Conservation (phyloP, 1,139 yeast genomes). For the Pichia sp. region DNA sequence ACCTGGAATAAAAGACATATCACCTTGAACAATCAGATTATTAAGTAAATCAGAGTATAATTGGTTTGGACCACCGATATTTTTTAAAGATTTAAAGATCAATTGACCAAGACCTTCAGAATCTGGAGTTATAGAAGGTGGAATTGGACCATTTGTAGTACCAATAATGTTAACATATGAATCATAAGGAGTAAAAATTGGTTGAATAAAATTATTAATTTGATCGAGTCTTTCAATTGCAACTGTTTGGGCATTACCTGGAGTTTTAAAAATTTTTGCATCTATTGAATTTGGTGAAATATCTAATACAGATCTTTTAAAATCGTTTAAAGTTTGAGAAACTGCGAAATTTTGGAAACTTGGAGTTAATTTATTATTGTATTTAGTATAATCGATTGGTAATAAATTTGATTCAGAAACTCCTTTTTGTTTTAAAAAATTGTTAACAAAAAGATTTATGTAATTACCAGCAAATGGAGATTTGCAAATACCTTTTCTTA, state of each 20-base stretch:
- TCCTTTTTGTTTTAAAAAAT: constrained; percentile 30
- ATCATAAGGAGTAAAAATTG: constrained; percentile 48
- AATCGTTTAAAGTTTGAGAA: constrained; percentile 41
- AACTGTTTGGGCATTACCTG: constrained; percentile 38
- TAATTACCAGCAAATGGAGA: constrained; percentile 68
- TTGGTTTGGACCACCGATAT: constrained; percentile 35
- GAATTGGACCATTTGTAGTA: constrained; percentile 20
- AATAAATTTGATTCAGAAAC: constrained; percentile 28
- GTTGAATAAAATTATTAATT: constrained; percentile 40
- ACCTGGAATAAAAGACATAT: constrained; percentile 54
- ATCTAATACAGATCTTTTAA: constrained; percentile 39
- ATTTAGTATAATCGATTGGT: constrained; percentile 28
- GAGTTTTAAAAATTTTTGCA: constrained; percentile 42
- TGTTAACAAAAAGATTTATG: constrained; percentile 47
- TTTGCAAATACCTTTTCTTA: constrained; percentile 53
- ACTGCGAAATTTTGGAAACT: constrained; percentile 46
- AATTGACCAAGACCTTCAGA: constrained; percentile 44
- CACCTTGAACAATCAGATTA: constrained; percentile 66
- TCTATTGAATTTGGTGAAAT: constrained; percentile 29
- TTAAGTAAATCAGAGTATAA: constrained; percentile 38
- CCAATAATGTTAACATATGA: constrained; percentile 31
- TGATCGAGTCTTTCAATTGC: constrained; percentile 37
- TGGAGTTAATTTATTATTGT: constrained; percentile 29
- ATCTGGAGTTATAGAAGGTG: constrained; percentile 28
- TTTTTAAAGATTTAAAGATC: constrained; percentile 40